These are phyloP conservation scores for Penicillium aurantiogriseum DNA, from an alignment of 2,329 filamentous ascomycete genomes.

Conservation along the genomic window DNA sequence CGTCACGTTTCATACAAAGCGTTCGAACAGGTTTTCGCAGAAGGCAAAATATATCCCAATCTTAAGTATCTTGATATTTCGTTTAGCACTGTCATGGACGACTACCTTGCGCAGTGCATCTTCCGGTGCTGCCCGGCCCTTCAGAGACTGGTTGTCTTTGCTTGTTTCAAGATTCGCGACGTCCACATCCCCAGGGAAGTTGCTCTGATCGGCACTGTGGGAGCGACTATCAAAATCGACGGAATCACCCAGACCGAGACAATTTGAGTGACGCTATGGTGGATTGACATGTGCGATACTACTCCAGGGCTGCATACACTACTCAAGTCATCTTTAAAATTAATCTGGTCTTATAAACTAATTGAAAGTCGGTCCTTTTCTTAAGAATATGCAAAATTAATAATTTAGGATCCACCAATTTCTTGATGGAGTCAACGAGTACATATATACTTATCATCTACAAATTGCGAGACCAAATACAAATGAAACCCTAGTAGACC, in stretches of 20 bases:
- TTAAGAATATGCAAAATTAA: too few relatives aligned
- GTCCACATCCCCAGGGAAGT: slow-evolving; percentile 57
- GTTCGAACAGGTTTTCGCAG: slow-evolving; percentile 71
- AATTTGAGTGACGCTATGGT: not conserved
- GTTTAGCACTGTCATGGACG: slow-evolving; percentile 55
- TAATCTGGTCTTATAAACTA: too few relatives aligned
- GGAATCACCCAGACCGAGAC: slow-evolving; percentile 14
- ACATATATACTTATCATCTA: too few relatives aligned
- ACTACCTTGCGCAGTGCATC: slow-evolving; percentile 45
- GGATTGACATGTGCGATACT: too few relatives aligned
- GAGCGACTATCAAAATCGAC: slow-evolving; percentile 20
- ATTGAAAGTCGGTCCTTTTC: too few relatives aligned
- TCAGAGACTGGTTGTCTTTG: slow-evolving; percentile 60
- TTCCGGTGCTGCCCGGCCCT: slow-evolving; percentile 49
- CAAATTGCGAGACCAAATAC: too few relatives aligned
- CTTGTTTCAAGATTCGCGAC: slow-evolving; percentile 60
- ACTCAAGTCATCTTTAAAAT: too few relatives aligned
- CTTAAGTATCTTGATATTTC: slow-evolving; percentile 73
- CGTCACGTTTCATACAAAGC: slow-evolving; percentile 72
- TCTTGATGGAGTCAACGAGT: too few relatives aligned
- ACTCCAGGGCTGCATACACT: too few relatives aligned
- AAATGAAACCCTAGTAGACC: not conserved
- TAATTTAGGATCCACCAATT: too few relatives aligned
- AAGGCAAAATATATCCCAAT: slow-evolving; percentile 61
- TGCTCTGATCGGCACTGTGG: slow-evolving; percentile 54